Evolutionary conservation across 2,329 filamentous ascomycete genomes (phyloP).

Genomic region (Talaromyces sp.): DNA sequence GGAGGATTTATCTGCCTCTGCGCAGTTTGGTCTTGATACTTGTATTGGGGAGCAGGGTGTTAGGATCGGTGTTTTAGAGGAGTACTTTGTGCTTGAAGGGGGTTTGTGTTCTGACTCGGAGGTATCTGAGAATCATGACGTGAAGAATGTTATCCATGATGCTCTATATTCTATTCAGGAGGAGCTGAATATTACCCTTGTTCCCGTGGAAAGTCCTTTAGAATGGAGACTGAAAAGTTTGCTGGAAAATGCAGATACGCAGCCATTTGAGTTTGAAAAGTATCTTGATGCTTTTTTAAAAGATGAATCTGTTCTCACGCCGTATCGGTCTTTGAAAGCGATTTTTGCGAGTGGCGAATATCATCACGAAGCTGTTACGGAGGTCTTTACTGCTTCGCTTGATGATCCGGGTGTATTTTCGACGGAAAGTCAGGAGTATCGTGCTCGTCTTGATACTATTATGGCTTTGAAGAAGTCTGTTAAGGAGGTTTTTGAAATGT

Average conservation of each 20-base stretch:
- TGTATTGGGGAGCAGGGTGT: not conserved
- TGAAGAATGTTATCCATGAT: conserved; percentile 57
- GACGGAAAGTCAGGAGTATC: conserved; percentile 55
- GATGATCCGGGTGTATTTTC: conserved; percentile 56
- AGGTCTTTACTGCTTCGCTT: conserved; percentile 60
- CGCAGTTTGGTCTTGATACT: no score
- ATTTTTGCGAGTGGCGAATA: conserved; percentile 58
- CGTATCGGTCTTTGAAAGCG: conserved; percentile 47
- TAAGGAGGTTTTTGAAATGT: conserved; percentile 51
- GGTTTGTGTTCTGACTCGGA: conserved; percentile 4
- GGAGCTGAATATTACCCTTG: conserved; percentile 27
- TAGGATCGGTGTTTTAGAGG: conserved; percentile 55
- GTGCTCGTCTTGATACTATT: conserved; percentile 52
- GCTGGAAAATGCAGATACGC: conserved; percentile 56
- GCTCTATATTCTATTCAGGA: conserved; percentile 37
- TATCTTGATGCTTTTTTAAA: conserved; percentile 60
- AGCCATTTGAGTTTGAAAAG: conserved; percentile 63
- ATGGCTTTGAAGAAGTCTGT: conserved; percentile 56
- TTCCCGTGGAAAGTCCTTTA: conserved; percentile 54
- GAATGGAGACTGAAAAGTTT: conserved; percentile 35
- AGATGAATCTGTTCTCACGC: conserved; percentile 24
- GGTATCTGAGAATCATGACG: conserved; percentile 56
- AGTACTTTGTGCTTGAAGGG: conserved; percentile 57
- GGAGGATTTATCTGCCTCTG: not conserved
- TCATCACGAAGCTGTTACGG: conserved; percentile 55